Evolutionary conservation across 345 rosid genomes (phyloP).

Genomic region (Euphorbia tirucalli): DNA sequence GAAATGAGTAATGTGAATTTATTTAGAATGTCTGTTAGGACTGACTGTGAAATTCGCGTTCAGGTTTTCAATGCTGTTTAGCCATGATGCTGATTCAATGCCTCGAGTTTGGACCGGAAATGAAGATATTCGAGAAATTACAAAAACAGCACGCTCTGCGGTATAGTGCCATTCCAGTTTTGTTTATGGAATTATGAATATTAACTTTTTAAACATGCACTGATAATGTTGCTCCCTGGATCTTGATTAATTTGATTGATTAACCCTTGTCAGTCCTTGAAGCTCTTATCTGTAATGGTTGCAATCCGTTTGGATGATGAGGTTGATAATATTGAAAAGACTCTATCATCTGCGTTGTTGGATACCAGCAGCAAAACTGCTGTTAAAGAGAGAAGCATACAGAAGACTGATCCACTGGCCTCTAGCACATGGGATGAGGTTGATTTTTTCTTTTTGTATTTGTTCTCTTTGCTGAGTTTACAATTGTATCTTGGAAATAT

Average conservation of each 20-base stretch:
- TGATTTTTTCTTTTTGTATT: conserved; percentile 14
- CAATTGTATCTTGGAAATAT: not conserved
- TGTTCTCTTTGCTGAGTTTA: not conserved
- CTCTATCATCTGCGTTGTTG: conserved; percentile 55
- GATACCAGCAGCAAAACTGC: conserved; percentile 39
- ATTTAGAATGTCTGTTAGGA: conserved; percentile 11
- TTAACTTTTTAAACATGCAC: not conserved
- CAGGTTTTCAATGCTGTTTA: conserved; percentile 87
- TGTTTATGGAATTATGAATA: conserved; percentile 2
- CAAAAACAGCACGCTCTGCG: conserved; percentile 80
- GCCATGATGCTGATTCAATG: conserved; percentile 97
- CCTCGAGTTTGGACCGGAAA: conserved; percentile 99
- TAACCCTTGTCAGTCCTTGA: conserved; percentile 62
- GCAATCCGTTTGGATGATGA: conserved; percentile 75
- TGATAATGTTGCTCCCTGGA: not conserved
- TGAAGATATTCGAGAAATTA: conserved; percentile 93
- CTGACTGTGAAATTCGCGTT: conserved; percentile 21
- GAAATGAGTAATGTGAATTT: conserved; percentile 17
- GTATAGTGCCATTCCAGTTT: conserved; percentile 49
- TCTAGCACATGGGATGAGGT: conserved; percentile 98
- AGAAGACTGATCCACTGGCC: conserved; percentile 70
- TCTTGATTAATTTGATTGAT: conserved; percentile 22
- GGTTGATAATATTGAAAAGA: conserved; percentile 66
- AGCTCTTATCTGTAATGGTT: conserved; percentile 85
- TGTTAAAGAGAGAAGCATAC: conserved; percentile 52